Percentiles rank a stretch among this genome's conserved stretches.
Conservation (phyloP, 352 stramenopile genomes). For the Thalassiosira ordinaria region DNA sequence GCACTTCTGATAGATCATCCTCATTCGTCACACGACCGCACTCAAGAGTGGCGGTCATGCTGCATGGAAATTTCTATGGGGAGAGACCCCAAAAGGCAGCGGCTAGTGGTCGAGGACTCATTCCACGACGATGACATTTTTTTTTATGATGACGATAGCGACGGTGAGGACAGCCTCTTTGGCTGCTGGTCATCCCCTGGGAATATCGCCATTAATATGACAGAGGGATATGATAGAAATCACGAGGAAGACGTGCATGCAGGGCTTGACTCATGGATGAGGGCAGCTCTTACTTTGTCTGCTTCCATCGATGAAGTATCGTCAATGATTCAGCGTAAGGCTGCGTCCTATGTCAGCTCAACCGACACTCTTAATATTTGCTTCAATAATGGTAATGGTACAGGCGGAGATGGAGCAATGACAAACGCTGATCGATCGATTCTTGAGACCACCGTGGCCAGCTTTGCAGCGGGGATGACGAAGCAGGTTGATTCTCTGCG, state of each 20-base stretch:
- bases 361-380: conserved; percentile 50
- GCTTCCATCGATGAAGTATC: conserved; percentile 54
- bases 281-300: conserved; percentile 45
- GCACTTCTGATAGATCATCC: conserved; percentile 3
- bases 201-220: conserved; percentile 46
- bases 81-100: conserved; percentile 40
- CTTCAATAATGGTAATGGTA: conserved; percentile 8
- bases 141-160: conserved; percentile 12
- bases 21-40: conserved; percentile 42
- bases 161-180: conserved; percentile 6
- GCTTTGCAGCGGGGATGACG: conserved; percentile 76
- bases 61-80: conserved; percentile 51
- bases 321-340: conserved; percentile 41
- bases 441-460: conserved; percentile 77
- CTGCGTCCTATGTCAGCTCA: conserved; percentile 38
- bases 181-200: conserved; percentile 21
- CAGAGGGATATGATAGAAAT: not conserved
- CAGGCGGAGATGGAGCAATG: conserved; percentile 43
- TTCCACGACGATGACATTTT: not conserved
- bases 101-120: conserved; percentile 7
- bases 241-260: not conserved
- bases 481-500: conserved; percentile 78
- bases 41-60: conserved; percentile 38
- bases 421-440: conserved; percentile 71
- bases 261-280: conserved; percentile 49